phyloP scores from a whole-genome alignment of 495 filamentous ascomycete species.

The Xylaria scruposa region DNA sequence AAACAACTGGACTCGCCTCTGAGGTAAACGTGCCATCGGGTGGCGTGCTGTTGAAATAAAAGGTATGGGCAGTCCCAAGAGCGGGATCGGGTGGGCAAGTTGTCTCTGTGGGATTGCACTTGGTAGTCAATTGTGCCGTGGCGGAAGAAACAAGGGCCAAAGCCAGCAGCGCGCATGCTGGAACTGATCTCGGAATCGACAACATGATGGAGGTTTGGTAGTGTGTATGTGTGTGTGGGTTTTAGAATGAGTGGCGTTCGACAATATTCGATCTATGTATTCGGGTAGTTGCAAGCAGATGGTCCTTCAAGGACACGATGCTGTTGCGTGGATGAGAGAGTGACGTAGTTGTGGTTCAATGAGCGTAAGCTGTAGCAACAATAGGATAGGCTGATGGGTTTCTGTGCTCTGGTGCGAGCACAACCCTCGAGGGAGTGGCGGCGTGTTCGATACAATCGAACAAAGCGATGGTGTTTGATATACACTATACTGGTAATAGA shows the following conservation, averaged over 20 bases:
- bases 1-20: constrained; percentile 63
- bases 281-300: background rate
- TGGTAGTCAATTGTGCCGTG: constrained; percentile 67
- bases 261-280: background rate
- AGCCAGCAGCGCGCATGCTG: constrained; percentile 53
- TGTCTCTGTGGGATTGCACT: constrained; percentile 70
- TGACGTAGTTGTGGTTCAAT: background rate
- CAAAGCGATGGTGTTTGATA: constrained; percentile 17
- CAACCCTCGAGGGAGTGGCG: constrained; percentile 23
- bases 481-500: background rate
- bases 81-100: constrained; percentile 70
- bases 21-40: constrained; percentile 65
- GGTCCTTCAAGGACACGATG: constrained; percentile 25
- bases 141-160: constrained; percentile 47
- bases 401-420: background rate
- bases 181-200: constrained; percentile 37
- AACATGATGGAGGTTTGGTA: constrained; percentile 35
- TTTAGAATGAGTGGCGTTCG: constrained; percentile 4
- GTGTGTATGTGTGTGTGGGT: background rate
- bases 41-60: constrained; percentile 70
- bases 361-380: constrained; percentile 9
- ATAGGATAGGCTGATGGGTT: background rate
- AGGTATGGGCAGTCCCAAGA: constrained; percentile 61
- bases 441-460: constrained; percentile 23
- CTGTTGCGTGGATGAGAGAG: constrained; percentile 10